These are phyloP conservation scores for Coniochaeta prunicola DNA, from an alignment of 2,329 filamentous ascomycete genomes.

Conservation along the genomic window DNA sequence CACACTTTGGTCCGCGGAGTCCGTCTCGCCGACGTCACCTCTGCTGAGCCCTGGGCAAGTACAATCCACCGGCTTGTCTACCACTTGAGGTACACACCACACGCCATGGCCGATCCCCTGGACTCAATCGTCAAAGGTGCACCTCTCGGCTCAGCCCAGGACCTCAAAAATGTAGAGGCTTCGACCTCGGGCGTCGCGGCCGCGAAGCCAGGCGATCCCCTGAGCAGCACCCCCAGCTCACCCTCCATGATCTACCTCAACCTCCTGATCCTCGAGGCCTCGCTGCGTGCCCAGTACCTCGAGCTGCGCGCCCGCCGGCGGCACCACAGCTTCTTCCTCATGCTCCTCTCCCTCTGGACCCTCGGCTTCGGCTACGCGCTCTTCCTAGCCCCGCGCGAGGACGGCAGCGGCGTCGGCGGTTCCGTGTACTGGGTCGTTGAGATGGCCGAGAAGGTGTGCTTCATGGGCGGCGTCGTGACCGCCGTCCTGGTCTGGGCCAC, in stretches of 20 bases:
- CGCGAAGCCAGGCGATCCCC: constrained; percentile 57
- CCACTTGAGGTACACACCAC: background rate
- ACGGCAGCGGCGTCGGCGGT: constrained; percentile 83
- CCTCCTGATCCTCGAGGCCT: constrained; percentile 91
- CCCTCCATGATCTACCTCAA: constrained; percentile 98
- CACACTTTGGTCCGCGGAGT: background rate
- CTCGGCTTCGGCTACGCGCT: constrained; percentile 80
- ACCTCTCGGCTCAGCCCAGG: constrained; percentile 30
- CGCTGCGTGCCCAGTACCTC: constrained; percentile 86
- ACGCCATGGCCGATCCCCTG: constrained; percentile 59
- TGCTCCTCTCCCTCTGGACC: constrained; percentile 74
- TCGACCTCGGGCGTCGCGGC: constrained; percentile 47
- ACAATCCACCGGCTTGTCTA: no score
- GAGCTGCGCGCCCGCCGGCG: constrained; percentile 80
- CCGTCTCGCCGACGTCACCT: background rate
- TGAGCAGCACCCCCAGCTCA: constrained; percentile 77
- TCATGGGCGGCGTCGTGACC: constrained; percentile 85
- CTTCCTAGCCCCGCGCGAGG: constrained; percentile 92
- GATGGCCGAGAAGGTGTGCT: constrained; percentile 80
- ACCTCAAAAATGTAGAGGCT: background rate
- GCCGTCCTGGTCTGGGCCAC: constrained; percentile 85
- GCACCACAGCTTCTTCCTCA: constrained; percentile 88
- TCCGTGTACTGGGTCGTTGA: constrained; percentile 96
- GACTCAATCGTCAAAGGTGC: constrained; percentile 92
- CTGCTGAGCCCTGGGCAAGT: background rate